Evolutionary conservation across 2,329 filamentous ascomycete genomes (phyloP), one percentile per base, ranked within the genome.

Genomic region (Penicillium sp.): DNA sequence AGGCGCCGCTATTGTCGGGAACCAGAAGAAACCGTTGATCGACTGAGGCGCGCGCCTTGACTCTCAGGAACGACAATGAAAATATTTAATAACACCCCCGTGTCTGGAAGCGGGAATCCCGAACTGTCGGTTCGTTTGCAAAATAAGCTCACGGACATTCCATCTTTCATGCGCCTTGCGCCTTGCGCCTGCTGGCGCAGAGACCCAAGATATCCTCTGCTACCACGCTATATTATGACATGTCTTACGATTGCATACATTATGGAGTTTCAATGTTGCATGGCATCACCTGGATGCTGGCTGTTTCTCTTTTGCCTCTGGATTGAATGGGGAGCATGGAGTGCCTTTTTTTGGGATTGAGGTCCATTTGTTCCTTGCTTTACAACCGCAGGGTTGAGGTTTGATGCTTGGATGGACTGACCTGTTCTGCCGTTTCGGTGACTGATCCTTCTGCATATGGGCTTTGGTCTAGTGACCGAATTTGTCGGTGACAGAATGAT

Each of bases 1-100:
- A 14, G 83, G 83, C 3, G 79, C 86, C 53, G 78, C 81, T 2
- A 78, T 84, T 56, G 81, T 86, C 7, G 81, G 80, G 6, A 79
- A 80, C 16, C 74, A 77, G 41, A 77, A 82, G 61, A 85, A 84
- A 61, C 80, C 81, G 14, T 64, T 86, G 49, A 86, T 87, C 54
- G 81, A 87, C 65, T 87, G 76, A 84, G 47, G 36, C 16, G 34
- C 41, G 16, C n/a, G 51, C 60, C 54, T 54, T 36, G 19, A 46
- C 28, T 28, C 42, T 54, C 16, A 50, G 49, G 42, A 55, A 53
- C 33, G 50, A 55, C 40, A 49, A 60, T 41, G 43, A 46, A 41
- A 38, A 45, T 55, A 60, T 50, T 48, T 50, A 45, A 59, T 63
- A 38, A 44, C 14, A 16, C 35, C 27, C 16, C 42, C 50, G 49